Evolutionary conservation across 139 green algal genomes (phyloP), one percentile per base, ranked within the genome.

Genomic region (Pycnococcus provasolii): DNA sequence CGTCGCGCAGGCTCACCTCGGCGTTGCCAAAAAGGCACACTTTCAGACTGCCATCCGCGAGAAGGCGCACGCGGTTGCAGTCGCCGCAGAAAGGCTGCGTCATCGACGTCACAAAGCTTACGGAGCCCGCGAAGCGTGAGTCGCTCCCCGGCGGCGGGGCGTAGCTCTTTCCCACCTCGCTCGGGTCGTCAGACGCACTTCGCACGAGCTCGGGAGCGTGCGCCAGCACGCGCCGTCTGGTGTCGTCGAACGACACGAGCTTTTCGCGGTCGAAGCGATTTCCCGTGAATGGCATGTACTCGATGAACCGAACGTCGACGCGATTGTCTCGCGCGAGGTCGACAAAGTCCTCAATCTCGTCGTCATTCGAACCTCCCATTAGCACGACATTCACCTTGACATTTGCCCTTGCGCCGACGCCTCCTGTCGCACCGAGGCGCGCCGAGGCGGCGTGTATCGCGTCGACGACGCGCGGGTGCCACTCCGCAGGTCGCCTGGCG

Each of bases 211-310:
- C 26, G 26, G 26, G 26, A 26, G 26, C 26, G 61, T 61, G 55
- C 43, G 46, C 65, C 65, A 74, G 47, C 41, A 78, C 41, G 50
- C 4, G 26, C 26, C 26, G 26, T 26, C 26, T 26, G 26, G 50
- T 55, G 50, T 11, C 11, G 50, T 55, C 50, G 13, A 55, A 11
- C 11, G 50, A 55, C 57, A 64, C 64, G 42, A 71, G 61, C 61
- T 74, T 78, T 11, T 50, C 50, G 55, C 80, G 73, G 37, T 59
- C 73, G 91, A 91, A 99, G 13, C 90, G 87, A 66, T 99, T 99
- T 63, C 94, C 93, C 66, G 97, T 90, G 65, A 99, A 99, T n/a
- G 93, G 93, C 93, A 99, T 99, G 81, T 95, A 98, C 88, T 99
- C 93, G 48, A 99, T 99, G 82, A 99, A 99, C 13, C 94, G 81